Conservation (phyloP, 768 basidiomycete genomes). For the Tricholoma sp. region DNA sequence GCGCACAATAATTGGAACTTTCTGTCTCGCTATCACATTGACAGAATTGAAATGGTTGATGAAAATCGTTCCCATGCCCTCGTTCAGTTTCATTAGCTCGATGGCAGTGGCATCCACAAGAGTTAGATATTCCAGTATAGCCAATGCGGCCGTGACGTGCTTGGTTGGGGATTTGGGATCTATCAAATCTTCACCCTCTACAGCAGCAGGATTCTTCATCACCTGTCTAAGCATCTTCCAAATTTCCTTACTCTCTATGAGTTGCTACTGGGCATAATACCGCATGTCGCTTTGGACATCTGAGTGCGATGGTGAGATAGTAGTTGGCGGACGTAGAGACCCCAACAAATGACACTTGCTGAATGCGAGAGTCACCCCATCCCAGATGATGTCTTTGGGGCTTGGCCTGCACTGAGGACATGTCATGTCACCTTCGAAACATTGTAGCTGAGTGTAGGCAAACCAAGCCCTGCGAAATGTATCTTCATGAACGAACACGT, state of each 20-base stretch:
- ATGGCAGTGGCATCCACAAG: not conserved
- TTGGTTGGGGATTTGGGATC: not conserved
- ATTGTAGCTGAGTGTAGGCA: slow-evolving; percentile 11
- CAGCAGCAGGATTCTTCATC: not conserved
- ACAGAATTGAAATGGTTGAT: not conserved
- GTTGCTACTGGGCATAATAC: not conserved
- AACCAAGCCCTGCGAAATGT: slow-evolving; percentile 31
- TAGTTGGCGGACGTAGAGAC: slow-evolving; percentile 7
- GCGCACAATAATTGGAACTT: not conserved
- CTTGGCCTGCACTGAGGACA: slow-evolving; percentile 16
- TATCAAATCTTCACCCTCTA: too few species aligned
- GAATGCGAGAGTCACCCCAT: slow-evolving; percentile 19
- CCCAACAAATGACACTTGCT: slow-evolving; percentile 11
- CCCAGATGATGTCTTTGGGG: slow-evolving; percentile 15
- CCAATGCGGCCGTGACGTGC: not conserved
- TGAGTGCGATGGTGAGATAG: not conserved
- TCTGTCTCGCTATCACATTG: not conserved
- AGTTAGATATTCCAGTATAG: not conserved
- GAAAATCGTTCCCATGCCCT: not conserved
- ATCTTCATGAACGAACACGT: slow-evolving; percentile 21
- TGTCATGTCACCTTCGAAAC: slow-evolving; percentile 12
- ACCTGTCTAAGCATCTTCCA: not conserved
- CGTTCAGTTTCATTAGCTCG: not conserved
- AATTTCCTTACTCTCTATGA: not conserved
- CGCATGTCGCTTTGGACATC: not conserved